Conservation (phyloP, 2,329 filamentous ascomycete genomes). For the Orbilia blumenaviensis region DNA sequence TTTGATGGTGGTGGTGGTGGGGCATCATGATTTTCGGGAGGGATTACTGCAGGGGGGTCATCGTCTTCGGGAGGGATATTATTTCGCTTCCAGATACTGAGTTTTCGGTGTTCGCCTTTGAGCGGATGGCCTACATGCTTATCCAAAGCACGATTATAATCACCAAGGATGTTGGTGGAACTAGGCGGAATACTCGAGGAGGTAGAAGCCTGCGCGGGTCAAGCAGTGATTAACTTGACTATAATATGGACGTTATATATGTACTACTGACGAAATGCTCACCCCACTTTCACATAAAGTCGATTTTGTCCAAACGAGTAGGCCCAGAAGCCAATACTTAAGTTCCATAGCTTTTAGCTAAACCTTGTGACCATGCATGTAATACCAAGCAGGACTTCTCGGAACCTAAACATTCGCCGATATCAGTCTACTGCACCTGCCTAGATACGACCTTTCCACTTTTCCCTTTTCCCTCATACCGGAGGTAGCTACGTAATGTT, state of each 20-base stretch:
- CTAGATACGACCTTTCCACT: too few species aligned
- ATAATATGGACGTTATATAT: too few species aligned
- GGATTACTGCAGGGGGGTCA: too few species aligned
- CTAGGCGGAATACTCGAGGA: background rate
- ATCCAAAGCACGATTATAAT: background rate
- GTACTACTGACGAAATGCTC: too few species aligned
- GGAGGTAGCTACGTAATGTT: too few species aligned
- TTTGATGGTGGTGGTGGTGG: too few species aligned
- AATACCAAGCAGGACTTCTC: background rate
- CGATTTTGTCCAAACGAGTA: background rate
- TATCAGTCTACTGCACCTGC: too few species aligned
- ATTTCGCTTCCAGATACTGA: background rate
- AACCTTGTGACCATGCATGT: background rate
- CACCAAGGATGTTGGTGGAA: background rate
- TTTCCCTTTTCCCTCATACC: too few species aligned
- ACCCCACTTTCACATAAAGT: background rate
- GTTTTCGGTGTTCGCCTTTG: background rate
- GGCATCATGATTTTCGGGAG: too few species aligned
- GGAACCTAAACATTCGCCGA: background rate
- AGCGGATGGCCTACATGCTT: background rate
- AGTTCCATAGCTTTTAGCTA: background rate
- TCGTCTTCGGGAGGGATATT: background rate
- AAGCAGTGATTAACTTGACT: too few species aligned
- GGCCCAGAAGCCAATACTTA: background rate
- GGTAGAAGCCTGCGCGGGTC: background rate